Conservation (phyloP, 768 basidiomycete species). For the Tubosaeta brunneosetosa region DNA sequence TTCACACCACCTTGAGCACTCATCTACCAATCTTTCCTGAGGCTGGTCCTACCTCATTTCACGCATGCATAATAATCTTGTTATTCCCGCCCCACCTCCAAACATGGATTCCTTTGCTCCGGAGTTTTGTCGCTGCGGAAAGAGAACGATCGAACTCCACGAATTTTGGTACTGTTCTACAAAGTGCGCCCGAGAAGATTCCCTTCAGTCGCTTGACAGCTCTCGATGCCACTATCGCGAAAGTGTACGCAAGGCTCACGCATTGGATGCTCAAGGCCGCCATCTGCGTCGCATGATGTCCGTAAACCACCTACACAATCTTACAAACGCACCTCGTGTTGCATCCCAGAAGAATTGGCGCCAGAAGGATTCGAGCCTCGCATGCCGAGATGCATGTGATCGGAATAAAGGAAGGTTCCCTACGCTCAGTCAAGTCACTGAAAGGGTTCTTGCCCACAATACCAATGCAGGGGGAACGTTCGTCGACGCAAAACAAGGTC, state of each 20-base stretch:
- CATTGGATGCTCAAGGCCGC: background rate
- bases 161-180: slow-evolving; percentile 29
- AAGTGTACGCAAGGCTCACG: slow-evolving; percentile 14
- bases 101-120: slow-evolving; percentile 11
- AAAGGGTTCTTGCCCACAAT: slow-evolving; percentile 6
- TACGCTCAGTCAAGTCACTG: slow-evolving; percentile 19
- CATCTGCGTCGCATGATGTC: slow-evolving; percentile 13
- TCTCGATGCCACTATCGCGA: slow-evolving; percentile 25
- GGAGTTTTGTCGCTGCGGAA: slow-evolving; percentile 25
- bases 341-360: background rate
- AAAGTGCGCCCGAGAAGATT: slow-evolving; percentile 24
- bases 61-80: slow-evolving; percentile 1
- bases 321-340: background rate
- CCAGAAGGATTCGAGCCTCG: background rate
- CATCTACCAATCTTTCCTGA: background rate
- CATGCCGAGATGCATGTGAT: background rate
- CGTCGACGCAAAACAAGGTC: background rate
- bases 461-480: background rate
- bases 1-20: background rate
- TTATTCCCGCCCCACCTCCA: slow-evolving; percentile 2
- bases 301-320: background rate
- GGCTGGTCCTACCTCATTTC: background rate
- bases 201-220: slow-evolving; percentile 22
- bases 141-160: slow-evolving; percentile 17
- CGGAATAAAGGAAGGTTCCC: slow-evolving; percentile 4